Evolutionary conservation across 83 land plant genomes (phyloP).

Genomic region (Picea engelmannii): DNA sequence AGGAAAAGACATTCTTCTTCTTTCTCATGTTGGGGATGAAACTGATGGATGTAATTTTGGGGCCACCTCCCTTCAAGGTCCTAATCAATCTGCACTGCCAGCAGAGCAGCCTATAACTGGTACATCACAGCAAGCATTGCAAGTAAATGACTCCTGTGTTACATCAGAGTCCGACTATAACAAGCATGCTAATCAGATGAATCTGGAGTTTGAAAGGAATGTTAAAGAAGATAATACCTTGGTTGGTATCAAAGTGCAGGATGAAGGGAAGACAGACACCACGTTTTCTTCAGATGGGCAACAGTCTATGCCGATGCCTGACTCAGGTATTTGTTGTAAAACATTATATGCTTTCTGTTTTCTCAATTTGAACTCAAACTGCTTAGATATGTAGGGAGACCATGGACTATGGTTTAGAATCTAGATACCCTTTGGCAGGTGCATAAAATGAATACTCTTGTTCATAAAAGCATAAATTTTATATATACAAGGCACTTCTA

Average conservation of each 20-base stretch:
- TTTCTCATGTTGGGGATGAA: not conserved
- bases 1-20: not conserved
- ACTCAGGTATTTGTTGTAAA: not conserved
- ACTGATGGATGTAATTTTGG: not conserved
- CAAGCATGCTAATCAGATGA: not conserved
- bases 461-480: too few relatives aligned
- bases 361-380: too few relatives aligned
- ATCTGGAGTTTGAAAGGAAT: not conserved
- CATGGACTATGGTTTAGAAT: too few relatives aligned
- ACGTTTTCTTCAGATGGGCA: not conserved
- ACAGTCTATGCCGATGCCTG: not conserved
- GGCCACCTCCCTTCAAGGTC: not conserved
- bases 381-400: too few relatives aligned
- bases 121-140: not conserved
- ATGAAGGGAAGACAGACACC: not conserved
- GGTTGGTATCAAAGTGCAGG: not conserved
- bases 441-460: too few relatives aligned
- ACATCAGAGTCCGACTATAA: not conserved
- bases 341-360: not conserved
- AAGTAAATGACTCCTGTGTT: not conserved
- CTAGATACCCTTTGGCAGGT: too few relatives aligned
- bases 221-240: not conserved
- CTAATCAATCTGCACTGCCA: not conserved
- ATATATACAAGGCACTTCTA: too few relatives aligned
- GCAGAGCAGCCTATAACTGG: not conserved